These are phyloP conservation scores for Tolypocladium tundrense DNA, from an alignment of 2,329 filamentous ascomycete species.

Conservation along the genomic window DNA sequence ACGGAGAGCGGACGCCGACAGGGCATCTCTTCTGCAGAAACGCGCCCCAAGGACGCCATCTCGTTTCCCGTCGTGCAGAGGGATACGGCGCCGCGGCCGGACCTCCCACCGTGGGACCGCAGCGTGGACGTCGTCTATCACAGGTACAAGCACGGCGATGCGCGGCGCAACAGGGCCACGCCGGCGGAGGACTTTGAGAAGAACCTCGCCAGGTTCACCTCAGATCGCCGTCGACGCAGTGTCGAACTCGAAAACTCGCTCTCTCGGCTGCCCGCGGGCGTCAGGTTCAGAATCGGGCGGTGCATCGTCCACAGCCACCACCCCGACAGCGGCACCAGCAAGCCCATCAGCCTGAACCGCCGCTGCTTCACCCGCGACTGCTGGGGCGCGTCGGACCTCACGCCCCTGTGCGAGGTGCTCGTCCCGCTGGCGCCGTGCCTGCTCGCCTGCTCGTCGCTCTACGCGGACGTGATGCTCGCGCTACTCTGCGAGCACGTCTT, in stretches of 20 bases:
- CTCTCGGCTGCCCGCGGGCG: constrained; percentile 13
- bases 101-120: constrained; percentile 24
- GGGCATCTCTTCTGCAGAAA: not conserved
- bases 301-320: constrained; percentile 9
- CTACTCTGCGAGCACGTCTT: constrained; percentile 24
- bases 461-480: constrained; percentile 24
- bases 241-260: constrained; percentile 4
- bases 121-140: constrained; percentile 26
- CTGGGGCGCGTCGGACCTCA: constrained; percentile 25
- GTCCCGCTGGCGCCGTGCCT: constrained; percentile 14
- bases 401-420: constrained; percentile 15
- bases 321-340: constrained; percentile 1
- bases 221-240: constrained; percentile 6
- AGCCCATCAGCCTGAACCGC: constrained; percentile 19
- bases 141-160: constrained; percentile 5
- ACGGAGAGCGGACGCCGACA: not conserved
- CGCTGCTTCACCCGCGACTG: constrained; percentile 14
- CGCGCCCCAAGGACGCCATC: not conserved
- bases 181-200: constrained; percentile 6
- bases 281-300: constrained; percentile 17
- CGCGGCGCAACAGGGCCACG: not conserved
- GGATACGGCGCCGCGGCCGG: not conserved
- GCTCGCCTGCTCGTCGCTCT: constrained; percentile 22
- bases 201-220: constrained; percentile 13
- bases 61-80: not conserved